Percentiles rank a stretch among this genome's conserved stretches.
Evolutionary conservation across 345 rosid species (phyloP).

Genomic region (Rhizophora apiculata): DNA sequence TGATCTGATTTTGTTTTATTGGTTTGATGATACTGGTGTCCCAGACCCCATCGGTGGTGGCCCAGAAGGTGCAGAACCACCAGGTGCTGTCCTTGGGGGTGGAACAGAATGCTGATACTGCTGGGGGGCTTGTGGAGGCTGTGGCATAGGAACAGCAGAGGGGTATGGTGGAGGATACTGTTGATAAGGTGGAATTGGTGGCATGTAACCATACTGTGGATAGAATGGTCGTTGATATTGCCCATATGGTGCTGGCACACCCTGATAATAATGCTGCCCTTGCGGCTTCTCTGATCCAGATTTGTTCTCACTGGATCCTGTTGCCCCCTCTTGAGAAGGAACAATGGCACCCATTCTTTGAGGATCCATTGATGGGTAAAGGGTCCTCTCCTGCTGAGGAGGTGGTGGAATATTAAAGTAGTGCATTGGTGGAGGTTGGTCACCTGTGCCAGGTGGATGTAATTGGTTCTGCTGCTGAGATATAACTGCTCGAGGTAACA

Average conservation of each 20-base stretch:
- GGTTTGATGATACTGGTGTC: constrained; percentile 5
- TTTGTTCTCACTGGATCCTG: constrained; percentile 44
- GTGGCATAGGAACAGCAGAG: constrained; percentile 41
- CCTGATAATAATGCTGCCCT: constrained; percentile 56
- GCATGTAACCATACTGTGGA: constrained; percentile 69
- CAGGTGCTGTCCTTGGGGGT: constrained; percentile 33
- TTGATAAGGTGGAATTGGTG: constrained; percentile 52
- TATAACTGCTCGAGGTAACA: constrained; percentile 80
- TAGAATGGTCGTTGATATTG: constrained; percentile 54
- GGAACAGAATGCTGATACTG: constrained; percentile 44
- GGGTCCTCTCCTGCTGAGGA: constrained; percentile 65
- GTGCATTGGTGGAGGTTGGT: constrained; percentile 60
- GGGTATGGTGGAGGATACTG: constrained; percentile 55
- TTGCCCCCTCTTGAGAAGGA: constrained; percentile 64
- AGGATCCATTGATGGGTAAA: constrained; percentile 96
- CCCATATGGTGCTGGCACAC: constrained; percentile 37
- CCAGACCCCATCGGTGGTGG: constrained; percentile 13
- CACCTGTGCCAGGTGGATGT: constrained; percentile 41
- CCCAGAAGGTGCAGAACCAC: constrained; percentile 18
- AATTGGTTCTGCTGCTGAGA: constrained; percentile 81
- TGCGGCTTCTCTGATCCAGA: constrained; percentile 44
- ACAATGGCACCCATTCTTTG: constrained; percentile 93
- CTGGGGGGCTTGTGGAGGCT: constrained; percentile 29
- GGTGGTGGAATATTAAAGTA: constrained; percentile 75
- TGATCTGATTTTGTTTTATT: not conserved